Percentiles rank a stretch among this genome's conserved stretches.
phyloP scores from a whole-genome alignment of 768 basidiomycete genomes.

The Hygrophorus russula region DNA sequence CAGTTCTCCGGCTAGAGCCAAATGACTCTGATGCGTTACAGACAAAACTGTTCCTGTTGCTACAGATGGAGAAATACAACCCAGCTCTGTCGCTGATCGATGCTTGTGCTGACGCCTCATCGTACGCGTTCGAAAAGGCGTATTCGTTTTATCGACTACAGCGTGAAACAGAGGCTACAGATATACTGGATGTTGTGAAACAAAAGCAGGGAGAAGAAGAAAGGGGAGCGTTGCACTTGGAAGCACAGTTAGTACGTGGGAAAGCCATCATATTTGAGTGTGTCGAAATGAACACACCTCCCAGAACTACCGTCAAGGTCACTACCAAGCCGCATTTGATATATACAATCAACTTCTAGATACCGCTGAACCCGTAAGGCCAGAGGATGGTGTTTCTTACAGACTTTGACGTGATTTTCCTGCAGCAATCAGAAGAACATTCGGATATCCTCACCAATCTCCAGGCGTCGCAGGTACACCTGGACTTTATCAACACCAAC shows the following conservation, averaged over 20 bases:
- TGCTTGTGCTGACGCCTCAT: constrained; percentile 6
- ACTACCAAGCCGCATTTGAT: constrained; percentile 62
- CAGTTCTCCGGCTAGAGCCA: constrained; percentile 65
- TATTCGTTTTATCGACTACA: constrained; percentile 85
- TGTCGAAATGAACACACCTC: not conserved
- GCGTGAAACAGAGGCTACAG: constrained; percentile 54
- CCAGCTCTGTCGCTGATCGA: constrained; percentile 53
- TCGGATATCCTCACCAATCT: constrained; percentile 83
- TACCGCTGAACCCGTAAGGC: constrained; percentile 62
- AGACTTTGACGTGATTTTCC: constrained; percentile 3
- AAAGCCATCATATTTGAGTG: constrained; percentile 6
- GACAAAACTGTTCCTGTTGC: constrained; percentile 77
- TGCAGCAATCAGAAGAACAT: constrained; percentile 76
- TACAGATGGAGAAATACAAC: constrained; percentile 79
- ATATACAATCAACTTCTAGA: constrained; percentile 77
- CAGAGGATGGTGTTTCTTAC: not conserved
- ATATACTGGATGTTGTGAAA: constrained; percentile 39
- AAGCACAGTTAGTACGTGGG: constrained; percentile 73
- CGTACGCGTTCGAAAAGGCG: constrained; percentile 53
- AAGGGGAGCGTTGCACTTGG: constrained; percentile 64
- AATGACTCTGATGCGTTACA: constrained; percentile 61
- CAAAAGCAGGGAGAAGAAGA: constrained; percentile 32
- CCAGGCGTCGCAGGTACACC: constrained; percentile 67
- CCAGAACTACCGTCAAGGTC: constrained; percentile 70
- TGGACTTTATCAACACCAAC: constrained; percentile 71